These are phyloP conservation scores for Neurospora sp. DNA, from an alignment of 2,329 filamentous ascomycete genomes.

Conservation along the genomic window DNA sequence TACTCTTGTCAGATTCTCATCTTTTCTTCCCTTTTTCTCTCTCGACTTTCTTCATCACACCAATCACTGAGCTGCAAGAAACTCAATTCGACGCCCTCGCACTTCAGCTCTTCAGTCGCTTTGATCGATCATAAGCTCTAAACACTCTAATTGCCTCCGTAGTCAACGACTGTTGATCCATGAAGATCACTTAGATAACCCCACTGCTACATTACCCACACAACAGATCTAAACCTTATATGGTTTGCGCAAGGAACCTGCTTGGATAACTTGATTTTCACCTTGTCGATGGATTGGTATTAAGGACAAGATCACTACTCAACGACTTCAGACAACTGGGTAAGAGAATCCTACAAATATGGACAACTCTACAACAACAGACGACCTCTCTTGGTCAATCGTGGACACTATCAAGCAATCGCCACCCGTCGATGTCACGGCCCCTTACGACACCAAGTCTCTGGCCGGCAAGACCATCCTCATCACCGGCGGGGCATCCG, in stretches of 20 bases:
- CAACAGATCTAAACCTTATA: not conserved
- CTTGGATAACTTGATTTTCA: not conserved
- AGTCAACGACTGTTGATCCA: not conserved
- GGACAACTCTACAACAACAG: not conserved
- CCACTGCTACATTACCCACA: not conserved
- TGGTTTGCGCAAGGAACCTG: not conserved
- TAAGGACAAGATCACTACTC: not conserved
- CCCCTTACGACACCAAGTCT: slow-evolving; percentile 33
- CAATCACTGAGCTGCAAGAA: not conserved
- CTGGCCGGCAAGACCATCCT: slow-evolving; percentile 48
- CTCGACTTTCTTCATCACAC: not conserved
- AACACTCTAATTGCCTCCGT: not conserved
- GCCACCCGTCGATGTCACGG: slow-evolving; percentile 34
- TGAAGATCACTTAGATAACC: not conserved
- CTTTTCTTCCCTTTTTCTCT: not conserved
- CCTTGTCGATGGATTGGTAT: not conserved
- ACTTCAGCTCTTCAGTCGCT: not conserved
- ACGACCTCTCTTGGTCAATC: slow-evolving; percentile 12
- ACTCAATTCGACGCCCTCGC: not conserved
- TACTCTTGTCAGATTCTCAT: not conserved
- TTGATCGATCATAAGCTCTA: not conserved
- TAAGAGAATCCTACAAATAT: not conserved
- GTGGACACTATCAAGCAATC: slow-evolving; percentile 21
- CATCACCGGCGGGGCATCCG: slow-evolving; percentile 55
- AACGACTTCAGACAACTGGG: not conserved